Evolutionary conservation across 2,329 filamentous ascomycete genomes (phyloP).

Genomic region (Aspergillus bombycis): DNA sequence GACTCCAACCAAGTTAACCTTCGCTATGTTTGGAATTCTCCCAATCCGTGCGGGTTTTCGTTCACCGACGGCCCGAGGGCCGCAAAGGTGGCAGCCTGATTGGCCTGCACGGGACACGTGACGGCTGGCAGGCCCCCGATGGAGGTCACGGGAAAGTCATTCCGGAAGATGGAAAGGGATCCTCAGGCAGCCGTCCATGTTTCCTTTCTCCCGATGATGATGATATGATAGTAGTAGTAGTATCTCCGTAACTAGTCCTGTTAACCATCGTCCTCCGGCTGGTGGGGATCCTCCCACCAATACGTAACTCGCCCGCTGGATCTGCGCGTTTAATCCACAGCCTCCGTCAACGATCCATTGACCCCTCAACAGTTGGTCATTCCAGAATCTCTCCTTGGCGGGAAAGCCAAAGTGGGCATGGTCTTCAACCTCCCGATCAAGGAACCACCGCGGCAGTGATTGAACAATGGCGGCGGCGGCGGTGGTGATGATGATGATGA

Average conservation of each 20-base stretch:
- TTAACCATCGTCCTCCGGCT: too few relatives aligned
- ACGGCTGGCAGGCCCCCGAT: neutral
- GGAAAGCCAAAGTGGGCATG: neutral
- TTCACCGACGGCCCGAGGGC: neutral
- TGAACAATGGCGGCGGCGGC: neutral
- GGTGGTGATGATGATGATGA: too few relatives aligned
- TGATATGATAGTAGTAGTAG: too few relatives aligned
- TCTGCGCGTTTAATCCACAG: neutral
- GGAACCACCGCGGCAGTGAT: neutral
- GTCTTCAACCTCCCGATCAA: neutral
- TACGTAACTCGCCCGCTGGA: slow-evolving; percentile 3
- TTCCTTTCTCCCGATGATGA: neutral
- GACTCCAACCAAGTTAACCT: neutral
- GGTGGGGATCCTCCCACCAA: neutral
- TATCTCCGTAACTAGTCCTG: too few relatives aligned
- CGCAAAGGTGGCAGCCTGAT: neutral
- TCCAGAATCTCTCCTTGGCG: neutral
- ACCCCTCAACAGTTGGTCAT: slow-evolving; percentile 7
- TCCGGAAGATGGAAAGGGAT: neutral
- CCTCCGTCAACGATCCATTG: slow-evolving; percentile 1
- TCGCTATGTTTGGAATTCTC: neutral
- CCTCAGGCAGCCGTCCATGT: neutral
- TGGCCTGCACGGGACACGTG: neutral
- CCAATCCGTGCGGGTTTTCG: neutral
- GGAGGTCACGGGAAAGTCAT: neutral